A percentile compares a stretch with the other conserved stretches of the same genome.
Evolutionary conservation across 129 eudicot genomes (phyloP).

Genomic region (Dittrichia graveolens): DNA sequence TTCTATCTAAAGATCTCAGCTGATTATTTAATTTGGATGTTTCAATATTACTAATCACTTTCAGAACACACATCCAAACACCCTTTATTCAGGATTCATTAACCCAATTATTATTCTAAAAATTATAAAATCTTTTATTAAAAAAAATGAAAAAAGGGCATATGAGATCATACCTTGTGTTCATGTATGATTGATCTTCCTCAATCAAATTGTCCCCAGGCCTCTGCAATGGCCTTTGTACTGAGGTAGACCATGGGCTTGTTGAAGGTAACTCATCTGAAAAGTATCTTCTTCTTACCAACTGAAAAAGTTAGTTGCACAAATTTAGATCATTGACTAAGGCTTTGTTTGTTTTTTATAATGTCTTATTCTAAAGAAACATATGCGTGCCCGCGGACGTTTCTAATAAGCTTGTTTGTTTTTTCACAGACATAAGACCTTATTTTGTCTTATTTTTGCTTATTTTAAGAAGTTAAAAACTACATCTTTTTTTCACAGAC

Average conservation of each 20-base stretch:
- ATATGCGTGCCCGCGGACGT: too few relatives aligned
- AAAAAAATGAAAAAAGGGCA: neutral
- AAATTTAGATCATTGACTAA: slow-evolving; percentile 13
- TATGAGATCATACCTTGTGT: slow-evolving; percentile 51
- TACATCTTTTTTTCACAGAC: too few relatives aligned
- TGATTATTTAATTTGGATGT: too few relatives aligned
- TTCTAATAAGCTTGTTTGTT: too few relatives aligned
- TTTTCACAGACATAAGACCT: too few relatives aligned
- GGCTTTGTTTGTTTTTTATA: too few relatives aligned
- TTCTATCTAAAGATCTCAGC: too few relatives aligned
- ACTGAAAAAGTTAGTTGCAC: slow-evolving; percentile 38
- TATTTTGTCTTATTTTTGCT: too few relatives aligned
- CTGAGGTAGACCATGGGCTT: slow-evolving; percentile 71
- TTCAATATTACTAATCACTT: too few relatives aligned
- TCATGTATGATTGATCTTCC: slow-evolving; percentile 58
- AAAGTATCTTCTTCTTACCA: slow-evolving; percentile 95
- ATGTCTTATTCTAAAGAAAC: too few relatives aligned
- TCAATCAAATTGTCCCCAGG: slow-evolving; percentile 56
- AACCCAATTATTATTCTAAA: neutral
- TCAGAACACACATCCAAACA: too few relatives aligned
- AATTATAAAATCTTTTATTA: neutral
- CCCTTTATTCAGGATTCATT: neutral
- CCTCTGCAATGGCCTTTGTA: slow-evolving; percentile 46
- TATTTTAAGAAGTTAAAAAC: too few relatives aligned
- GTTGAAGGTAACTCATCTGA: slow-evolving; percentile 79